These are phyloP conservation scores for Suhomyces maxii DNA, from an alignment of 1,139 yeast species.

Conservation along the genomic window DNA sequence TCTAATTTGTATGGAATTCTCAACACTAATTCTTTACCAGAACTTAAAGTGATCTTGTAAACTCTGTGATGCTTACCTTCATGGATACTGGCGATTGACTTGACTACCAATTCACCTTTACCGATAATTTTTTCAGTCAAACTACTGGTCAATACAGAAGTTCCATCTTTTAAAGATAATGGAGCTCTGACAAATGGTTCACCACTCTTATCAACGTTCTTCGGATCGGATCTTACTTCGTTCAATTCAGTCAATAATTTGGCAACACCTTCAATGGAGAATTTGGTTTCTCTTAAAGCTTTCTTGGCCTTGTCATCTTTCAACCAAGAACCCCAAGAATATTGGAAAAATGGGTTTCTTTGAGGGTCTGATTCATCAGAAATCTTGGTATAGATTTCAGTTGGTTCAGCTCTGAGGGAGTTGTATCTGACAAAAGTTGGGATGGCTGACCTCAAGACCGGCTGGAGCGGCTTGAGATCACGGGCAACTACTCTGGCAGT, in stretches of 20 bases:
- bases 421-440: constrained; percentile 11
- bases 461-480: not conserved
- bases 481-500: constrained; percentile 1
- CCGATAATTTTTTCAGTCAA: constrained; percentile 43
- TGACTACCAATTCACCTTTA: constrained; percentile 47
- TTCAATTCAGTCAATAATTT: constrained; percentile 45
- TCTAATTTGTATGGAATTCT: constrained; percentile 83
- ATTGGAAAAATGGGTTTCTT: constrained; percentile 75
- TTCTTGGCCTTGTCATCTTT: constrained; percentile 73
- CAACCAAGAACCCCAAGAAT: constrained; percentile 96
- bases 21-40: constrained; percentile 64
- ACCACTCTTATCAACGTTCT: constrained; percentile 26
- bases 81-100: constrained; percentile 78
- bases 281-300: constrained; percentile 73
- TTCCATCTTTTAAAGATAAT: constrained; percentile 38
- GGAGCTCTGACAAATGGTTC: constrained; percentile 35
- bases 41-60: constrained; percentile 66
- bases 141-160: constrained; percentile 48
- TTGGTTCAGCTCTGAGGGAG: constrained; percentile 23
- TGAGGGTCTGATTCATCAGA: constrained; percentile 66
- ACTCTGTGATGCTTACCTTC: constrained; percentile 94
- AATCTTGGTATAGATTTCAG: constrained; percentile 50
- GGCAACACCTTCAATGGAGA: constrained; percentile 76
- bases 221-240: constrained; percentile 24
- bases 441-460: not conserved